These are phyloP conservation scores for Chenopodium formosanum DNA, from an alignment of 148 eudicot genomes.

Conservation along the genomic window DNA sequence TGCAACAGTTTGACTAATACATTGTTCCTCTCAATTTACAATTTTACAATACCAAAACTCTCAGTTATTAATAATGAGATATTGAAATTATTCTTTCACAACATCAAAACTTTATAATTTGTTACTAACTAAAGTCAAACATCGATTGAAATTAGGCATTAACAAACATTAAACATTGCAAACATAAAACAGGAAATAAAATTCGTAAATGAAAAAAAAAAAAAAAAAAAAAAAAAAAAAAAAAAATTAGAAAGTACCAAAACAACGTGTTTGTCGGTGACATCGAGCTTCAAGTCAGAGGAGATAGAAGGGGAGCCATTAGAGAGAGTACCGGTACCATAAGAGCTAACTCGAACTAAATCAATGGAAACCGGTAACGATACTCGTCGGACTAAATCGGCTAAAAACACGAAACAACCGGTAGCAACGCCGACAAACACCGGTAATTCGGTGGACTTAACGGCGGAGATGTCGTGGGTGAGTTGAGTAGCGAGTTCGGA, in stretches of 20 bases:
- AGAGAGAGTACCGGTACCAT: conserved; percentile 58
- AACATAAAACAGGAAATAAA: neutral
- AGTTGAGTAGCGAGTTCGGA: conserved; percentile 55
- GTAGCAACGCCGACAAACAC: conserved; percentile 74
- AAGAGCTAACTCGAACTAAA: conserved; percentile 56
- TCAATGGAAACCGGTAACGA: conserved; percentile 55
- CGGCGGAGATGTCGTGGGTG: conserved; percentile 31
- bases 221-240: no score
- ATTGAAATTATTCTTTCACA: no score
- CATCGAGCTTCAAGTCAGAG: conserved; percentile 52
- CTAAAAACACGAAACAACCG: conserved; percentile 66
- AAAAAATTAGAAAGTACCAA: conserved; percentile 37
- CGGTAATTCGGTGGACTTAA: conserved; percentile 23
- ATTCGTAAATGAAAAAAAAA: neutral
- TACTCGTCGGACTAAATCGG: conserved; percentile 71
- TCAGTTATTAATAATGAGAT: no score
- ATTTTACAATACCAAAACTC: no score
- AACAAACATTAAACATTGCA: no score
- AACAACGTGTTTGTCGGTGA: conserved; percentile 63
- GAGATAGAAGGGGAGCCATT: conserved; percentile 58
- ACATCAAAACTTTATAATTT: no score
- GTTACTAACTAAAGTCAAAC: no score
- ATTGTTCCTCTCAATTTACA: no score
- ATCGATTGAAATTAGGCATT: no score
- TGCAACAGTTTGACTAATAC: no score